Evolutionary conservation across 2,329 filamentous ascomycete species (phyloP).

Genomic region (Diplodia sapinea): DNA sequence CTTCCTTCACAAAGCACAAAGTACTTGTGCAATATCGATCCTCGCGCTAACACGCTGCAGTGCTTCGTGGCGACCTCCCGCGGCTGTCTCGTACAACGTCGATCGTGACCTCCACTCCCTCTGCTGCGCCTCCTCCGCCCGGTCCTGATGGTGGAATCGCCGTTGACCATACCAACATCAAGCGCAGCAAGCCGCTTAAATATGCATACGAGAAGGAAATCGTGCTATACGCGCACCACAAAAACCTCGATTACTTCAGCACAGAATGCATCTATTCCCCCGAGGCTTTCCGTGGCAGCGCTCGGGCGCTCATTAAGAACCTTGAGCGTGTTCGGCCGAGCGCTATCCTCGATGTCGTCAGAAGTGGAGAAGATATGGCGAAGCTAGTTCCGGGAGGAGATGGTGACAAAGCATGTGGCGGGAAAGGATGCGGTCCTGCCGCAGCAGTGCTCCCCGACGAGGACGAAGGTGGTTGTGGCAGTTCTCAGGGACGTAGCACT

Average conservation of each 20-base stretch:
- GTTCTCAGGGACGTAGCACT: slow-evolving; percentile 67
- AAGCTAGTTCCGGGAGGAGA: slow-evolving; percentile 72
- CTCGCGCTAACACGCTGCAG: slow-evolving; percentile 35
- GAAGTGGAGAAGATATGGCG: slow-evolving; percentile 96
- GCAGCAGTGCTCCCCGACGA: slow-evolving; percentile 58
- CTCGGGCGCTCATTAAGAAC: slow-evolving; percentile 90
- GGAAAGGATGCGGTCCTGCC: slow-evolving; percentile 41
- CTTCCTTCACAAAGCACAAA: neutral
- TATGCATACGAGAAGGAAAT: slow-evolving; percentile 99
- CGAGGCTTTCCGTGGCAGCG: slow-evolving; percentile 93
- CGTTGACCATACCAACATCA: slow-evolving; percentile 72
- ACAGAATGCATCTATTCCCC: slow-evolving; percentile 99
- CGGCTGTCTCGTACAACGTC: slow-evolving; percentile 86
- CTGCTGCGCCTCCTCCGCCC: slow-evolving; percentile 61
- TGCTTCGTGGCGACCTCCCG: slow-evolving; percentile 87
- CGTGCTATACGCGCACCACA: slow-evolving; percentile 95
- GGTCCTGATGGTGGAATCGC: slow-evolving; percentile 29
- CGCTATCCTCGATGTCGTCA: slow-evolving; percentile 91
- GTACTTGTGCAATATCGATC: neutral
- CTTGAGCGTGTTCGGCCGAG: slow-evolving; percentile 91
- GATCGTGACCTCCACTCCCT: slow-evolving; percentile 70
- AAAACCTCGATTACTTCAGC: slow-evolving; percentile 95
- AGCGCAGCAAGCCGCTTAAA: slow-evolving; percentile 94
- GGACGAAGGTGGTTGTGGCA: slow-evolving; percentile 76
- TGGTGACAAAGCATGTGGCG: slow-evolving; percentile 46